Evolutionary conservation across 768 basidiomycete genomes (phyloP).

Genomic region (Stropharia rugosoannulata): DNA sequence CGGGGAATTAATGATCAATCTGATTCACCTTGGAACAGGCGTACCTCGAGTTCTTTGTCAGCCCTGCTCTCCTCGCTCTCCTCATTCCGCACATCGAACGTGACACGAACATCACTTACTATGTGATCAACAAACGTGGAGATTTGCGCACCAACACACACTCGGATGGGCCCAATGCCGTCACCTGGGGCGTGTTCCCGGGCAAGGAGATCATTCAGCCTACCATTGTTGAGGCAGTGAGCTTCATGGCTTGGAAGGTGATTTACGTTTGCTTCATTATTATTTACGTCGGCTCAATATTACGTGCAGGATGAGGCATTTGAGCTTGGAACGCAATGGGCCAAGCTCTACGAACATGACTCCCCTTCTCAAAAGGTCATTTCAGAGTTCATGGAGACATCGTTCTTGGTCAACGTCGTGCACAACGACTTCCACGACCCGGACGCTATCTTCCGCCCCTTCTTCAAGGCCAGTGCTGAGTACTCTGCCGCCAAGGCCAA

Average conservation of each 20-base stretch:
- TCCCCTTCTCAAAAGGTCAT: constrained; percentile 78
- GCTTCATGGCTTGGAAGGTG: constrained; percentile 99
- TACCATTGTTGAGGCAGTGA: constrained; percentile 95
- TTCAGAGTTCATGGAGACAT: constrained; percentile 74
- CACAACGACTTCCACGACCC: constrained; percentile 92
- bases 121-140: constrained; percentile 94
- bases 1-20: not conserved
- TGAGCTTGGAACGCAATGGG: constrained; percentile 91
- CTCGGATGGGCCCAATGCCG: constrained; percentile 95
- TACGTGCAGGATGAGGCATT: constrained; percentile 84
- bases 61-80: constrained; percentile 65
- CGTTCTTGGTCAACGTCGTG: constrained; percentile 90
- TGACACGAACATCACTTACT: constrained; percentile 90
- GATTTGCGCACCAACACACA: constrained; percentile 94
- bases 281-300: constrained; percentile 1
- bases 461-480: constrained; percentile 74
- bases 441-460: constrained; percentile 84
- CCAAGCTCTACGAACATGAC: constrained; percentile 76
- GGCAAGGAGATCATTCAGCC: constrained; percentile 96
- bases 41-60: constrained; percentile 94
- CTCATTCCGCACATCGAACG: constrained; percentile 82
- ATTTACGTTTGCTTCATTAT: constrained; percentile 15
- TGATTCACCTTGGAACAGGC: constrained; percentile 50
- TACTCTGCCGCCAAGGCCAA: constrained; percentile 40
- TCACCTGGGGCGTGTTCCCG: constrained; percentile 98